A percentile compares a stretch with the other conserved stretches of the same genome.
phyloP scores from a whole-genome alignment of 345 rosid genomes.

The Euphorbia peplus region DNA sequence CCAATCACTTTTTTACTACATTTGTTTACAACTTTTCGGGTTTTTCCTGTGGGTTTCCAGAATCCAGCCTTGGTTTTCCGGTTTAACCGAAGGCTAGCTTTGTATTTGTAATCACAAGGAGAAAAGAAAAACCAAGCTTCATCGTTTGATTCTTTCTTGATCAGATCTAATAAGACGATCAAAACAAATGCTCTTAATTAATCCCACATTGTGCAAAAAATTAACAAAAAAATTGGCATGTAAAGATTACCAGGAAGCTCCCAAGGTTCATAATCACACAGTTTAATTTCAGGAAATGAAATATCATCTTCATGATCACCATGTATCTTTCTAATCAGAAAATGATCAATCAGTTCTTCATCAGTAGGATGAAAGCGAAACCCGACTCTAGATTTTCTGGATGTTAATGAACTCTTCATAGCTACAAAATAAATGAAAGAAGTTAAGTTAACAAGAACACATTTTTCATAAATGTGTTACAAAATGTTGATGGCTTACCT shows the following conservation, averaged over 20 bases:
- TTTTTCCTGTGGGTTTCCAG: conserved; percentile 51
- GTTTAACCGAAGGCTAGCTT: conserved; percentile 14
- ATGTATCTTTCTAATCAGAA: background rate
- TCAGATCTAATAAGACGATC: background rate
- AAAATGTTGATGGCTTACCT: no score
- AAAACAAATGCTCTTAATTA: background rate
- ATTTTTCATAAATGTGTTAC: no score
- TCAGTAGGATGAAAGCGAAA: conserved; percentile 10
- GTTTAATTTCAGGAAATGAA: background rate
- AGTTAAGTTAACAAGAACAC: no score
- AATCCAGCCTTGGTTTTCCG: conserved; percentile 37
- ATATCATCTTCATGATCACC: background rate
- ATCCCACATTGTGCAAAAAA: background rate
- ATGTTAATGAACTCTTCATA: background rate
- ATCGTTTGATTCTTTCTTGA: background rate
- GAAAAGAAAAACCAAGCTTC: conserved; percentile 40
- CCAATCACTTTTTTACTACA: conserved; percentile 26
- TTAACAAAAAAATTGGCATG: background rate
- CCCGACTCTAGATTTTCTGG: background rate
- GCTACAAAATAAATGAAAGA: no score
- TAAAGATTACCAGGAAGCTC: background rate
- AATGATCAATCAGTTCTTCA: background rate
- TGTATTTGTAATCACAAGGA: conserved; percentile 22
- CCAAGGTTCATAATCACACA: conserved; percentile 7
- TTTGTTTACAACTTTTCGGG: conserved; percentile 11